Evolutionary conservation across 2,329 filamentous ascomycete species (phyloP).

Genomic region (Beauveria sp.): DNA sequence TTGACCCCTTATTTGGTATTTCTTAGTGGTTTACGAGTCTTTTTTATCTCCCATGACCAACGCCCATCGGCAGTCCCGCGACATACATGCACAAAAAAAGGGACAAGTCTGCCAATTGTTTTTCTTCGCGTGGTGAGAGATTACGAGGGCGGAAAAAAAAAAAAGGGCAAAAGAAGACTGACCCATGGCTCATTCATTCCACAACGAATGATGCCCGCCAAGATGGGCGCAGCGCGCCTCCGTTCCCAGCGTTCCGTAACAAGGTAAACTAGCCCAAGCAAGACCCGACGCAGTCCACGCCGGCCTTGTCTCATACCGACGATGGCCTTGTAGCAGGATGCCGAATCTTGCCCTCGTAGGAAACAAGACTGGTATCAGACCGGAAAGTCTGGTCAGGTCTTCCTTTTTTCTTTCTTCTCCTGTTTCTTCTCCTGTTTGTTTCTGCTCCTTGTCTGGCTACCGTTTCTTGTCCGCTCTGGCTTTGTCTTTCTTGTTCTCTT

Average conservation of each 20-base stretch:
- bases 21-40: too few relatives aligned
- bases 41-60: too few relatives aligned
- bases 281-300: too few relatives aligned
- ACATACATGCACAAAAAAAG: too few relatives aligned
- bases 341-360: not conserved
- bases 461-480: not conserved
- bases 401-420: not conserved
- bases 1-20: not conserved
- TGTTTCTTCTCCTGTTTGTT: not conserved
- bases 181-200: too few relatives aligned
- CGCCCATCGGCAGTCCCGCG: too few relatives aligned
- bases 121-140: too few relatives aligned
- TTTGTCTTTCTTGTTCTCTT: not conserved
- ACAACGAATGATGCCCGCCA: not conserved
- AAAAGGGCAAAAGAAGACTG: too few relatives aligned
- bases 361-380: constrained; percentile 7
- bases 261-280: too few relatives aligned
- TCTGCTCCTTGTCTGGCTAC: not conserved
- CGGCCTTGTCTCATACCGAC: not conserved
- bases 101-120: too few relatives aligned
- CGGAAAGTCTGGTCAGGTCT: not conserved
- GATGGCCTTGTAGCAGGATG: not conserved
- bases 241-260: too few relatives aligned
- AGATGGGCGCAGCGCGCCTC: not conserved
- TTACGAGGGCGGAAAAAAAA: too few relatives aligned